Percentiles rank a stretch among this genome's conserved stretches.
These are phyloP conservation scores for Penicillium hesseltinei DNA, from an alignment of 2,329 filamentous ascomycete genomes.

Conservation along the genomic window DNA sequence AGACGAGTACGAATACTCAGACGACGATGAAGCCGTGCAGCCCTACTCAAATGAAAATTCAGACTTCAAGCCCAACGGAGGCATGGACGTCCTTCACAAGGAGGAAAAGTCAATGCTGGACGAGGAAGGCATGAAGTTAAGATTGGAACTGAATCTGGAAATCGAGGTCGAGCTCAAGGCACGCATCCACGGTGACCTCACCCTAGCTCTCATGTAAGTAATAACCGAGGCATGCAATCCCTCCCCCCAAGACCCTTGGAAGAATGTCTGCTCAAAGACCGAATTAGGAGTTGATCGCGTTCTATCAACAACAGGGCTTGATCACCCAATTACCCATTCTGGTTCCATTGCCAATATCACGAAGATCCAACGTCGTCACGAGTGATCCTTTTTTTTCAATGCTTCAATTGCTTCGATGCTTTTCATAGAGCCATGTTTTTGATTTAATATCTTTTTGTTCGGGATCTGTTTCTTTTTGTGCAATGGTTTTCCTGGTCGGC, in stretches of 20 bases:
- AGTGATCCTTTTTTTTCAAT: background rate
- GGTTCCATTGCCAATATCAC: constrained; percentile 15
- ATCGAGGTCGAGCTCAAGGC: constrained; percentile 64
- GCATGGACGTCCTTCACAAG: constrained; percentile 31
- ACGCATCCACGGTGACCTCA: constrained; percentile 64
- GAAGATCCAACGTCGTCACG: constrained; percentile 14
- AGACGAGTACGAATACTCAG: constrained; percentile 31
- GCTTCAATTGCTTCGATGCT: background rate
- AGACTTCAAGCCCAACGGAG: constrained; percentile 24
- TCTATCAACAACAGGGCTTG: constrained; percentile 21
- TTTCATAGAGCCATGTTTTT: constrained; percentile 12
- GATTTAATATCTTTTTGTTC: background rate
- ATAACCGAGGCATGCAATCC: background rate
- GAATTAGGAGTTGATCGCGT: constrained; percentile 27
- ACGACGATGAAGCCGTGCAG: constrained; percentile 25
- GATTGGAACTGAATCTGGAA: constrained; percentile 60
- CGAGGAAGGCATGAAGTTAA: constrained; percentile 52
- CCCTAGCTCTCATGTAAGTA: constrained; percentile 51
- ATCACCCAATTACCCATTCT: constrained; percentile 5
- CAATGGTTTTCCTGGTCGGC: background rate
- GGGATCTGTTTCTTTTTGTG: background rate
- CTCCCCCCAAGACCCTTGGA: background rate
- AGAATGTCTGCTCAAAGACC: constrained; percentile 19
- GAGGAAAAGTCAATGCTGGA: constrained; percentile 31
- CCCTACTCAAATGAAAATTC: constrained; percentile 28